These are phyloP conservation scores for Amanita rimosa DNA, from an alignment of 768 basidiomycete species.

Conservation along the genomic window DNA sequence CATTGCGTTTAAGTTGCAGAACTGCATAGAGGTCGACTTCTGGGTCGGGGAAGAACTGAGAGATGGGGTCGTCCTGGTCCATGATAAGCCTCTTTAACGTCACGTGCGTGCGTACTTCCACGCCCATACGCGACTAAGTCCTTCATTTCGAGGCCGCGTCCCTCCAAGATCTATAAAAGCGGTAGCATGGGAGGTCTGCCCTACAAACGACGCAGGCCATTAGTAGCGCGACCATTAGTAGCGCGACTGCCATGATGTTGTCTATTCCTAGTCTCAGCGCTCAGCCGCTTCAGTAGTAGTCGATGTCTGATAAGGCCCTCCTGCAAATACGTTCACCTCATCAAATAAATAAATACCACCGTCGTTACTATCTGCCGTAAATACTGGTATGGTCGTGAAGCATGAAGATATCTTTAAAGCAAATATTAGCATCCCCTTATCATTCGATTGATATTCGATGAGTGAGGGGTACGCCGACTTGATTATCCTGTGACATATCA, in stretches of 20 bases:
- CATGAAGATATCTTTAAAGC: neutral
- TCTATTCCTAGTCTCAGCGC: conserved; percentile 26
- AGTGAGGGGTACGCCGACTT: conserved; percentile 40
- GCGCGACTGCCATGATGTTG: conserved; percentile 38
- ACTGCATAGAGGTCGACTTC: conserved; percentile 70
- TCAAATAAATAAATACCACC: neutral
- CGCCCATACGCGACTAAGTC: no score
- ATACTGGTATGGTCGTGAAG: neutral
- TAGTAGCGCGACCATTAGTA: conserved; percentile 38
- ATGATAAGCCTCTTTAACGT: conserved; percentile 29
- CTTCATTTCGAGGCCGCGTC: conserved; percentile 34
- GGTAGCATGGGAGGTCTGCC: conserved; percentile 52
- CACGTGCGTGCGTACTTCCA: no score
- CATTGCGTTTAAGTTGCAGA: conserved; percentile 42
- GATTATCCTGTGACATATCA: conserved; percentile 36
- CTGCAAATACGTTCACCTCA: no score
- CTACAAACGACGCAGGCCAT: conserved; percentile 41
- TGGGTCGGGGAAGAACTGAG: conserved; percentile 67
- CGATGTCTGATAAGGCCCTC: no score
- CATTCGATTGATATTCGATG: conserved; percentile 74
- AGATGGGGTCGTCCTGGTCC: conserved; percentile 68
- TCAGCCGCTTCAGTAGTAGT: neutral
- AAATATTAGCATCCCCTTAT: conserved; percentile 6
- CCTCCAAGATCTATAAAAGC: conserved; percentile 51
- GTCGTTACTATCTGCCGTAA: neutral